Base-by-base conservation (phyloP, 345 rosid genomes). In the Hirschfeldia incana region DNA sequence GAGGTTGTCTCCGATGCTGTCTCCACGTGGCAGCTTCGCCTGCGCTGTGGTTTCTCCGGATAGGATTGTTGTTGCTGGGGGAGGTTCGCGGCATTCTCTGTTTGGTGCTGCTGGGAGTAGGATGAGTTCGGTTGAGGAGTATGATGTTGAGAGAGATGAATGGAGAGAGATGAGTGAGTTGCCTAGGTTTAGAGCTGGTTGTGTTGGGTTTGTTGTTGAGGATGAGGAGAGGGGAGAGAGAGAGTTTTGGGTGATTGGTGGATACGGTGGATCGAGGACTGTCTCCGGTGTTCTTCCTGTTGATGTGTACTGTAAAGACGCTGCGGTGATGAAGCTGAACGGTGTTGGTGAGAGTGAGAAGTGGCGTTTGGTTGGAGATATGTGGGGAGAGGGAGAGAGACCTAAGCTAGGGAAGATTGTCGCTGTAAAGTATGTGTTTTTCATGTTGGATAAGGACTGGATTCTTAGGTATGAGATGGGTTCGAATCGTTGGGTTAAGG, bases 201-300 rank as follows among this genome's bases (percentile, higher is more conserved):
- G 97, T 74, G 90, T 83, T 33, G 98, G 98, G 16, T 89, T 94
- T 5, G 55, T 49, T 49, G 17, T 49, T 4, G 85, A 83, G 16
- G 78, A 81, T 21, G 21, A 21, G 21, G 21, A 21, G 21, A 21
- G 21, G 6, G 84, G 77, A 30, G 90, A 81, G 27, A 84, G 73
- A 75, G 94, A 94, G 76, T 94, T 94, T n/a, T 90, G 97, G 97
- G 97, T 94, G 51, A 90, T 94, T 95, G 98, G 98, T 63, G 98
- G 98, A 1, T 94, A 94, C 33, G 95, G 94, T 11, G 90, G 83
- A 58, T 89, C 95, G 3, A 92, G 95, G 84, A 90, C 90, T 0
- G 83, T 94, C 2, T 84, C 91, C 0, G 94, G 98, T 13, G 87
- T 94, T 67, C 86, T 91, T 75, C 97, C 97, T 0, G 94, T 94